Evolutionary conservation across 2,329 filamentous ascomycete genomes (phyloP).

Genomic region (Coniella vitis): DNA sequence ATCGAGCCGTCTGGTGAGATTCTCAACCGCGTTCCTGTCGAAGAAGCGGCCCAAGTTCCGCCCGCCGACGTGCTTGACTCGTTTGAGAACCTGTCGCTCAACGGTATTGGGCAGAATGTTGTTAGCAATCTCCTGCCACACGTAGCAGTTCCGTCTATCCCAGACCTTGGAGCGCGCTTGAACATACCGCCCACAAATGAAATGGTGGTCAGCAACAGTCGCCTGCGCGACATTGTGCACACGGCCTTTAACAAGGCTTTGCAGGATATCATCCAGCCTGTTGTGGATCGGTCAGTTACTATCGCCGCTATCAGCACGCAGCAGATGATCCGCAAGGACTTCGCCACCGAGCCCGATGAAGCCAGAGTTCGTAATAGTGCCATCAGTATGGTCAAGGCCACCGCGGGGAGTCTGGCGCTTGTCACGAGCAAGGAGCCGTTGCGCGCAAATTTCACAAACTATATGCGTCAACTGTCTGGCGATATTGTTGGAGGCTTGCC

Average conservation of each 20-base stretch:
- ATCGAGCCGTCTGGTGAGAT: conserved; percentile 86
- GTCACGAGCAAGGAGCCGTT: conserved; percentile 98
- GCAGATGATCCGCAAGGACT: conserved; percentile 94
- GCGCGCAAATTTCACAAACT: conserved; percentile 94
- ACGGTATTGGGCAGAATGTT: conserved; percentile 62
- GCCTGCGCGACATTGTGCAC: conserved; percentile 71
- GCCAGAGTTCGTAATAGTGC: conserved; percentile 79
- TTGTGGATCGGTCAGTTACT: conserved; percentile 94
- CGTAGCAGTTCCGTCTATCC: conserved; percentile 71
- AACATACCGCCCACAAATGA: conserved; percentile 76
- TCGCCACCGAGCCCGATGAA: conserved; percentile 86
- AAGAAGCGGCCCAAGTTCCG: conserved; percentile 54
- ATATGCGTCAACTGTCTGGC: conserved; percentile 67
- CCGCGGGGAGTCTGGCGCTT: conserved; percentile 85
- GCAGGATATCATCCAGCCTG: conserved; percentile 92
- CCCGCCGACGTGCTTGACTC: conserved; percentile 65
- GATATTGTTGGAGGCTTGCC: conserved; percentile 76
- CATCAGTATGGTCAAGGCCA: conserved; percentile 88
- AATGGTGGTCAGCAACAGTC: conserved; percentile 65
- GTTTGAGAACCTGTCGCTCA: conserved; percentile 77
- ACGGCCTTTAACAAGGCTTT: conserved; percentile 83
- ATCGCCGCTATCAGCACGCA: conserved; percentile 96
- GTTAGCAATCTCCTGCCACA: conserved; percentile 70
- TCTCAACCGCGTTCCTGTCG: conserved; percentile 62
- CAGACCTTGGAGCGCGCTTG: conserved; percentile 73